A percentile compares a stretch with the other conserved stretches of the same genome.
Evolutionary conservation across 2,329 filamentous ascomycete genomes (phyloP).

Genomic region (Fusarium sp.): DNA sequence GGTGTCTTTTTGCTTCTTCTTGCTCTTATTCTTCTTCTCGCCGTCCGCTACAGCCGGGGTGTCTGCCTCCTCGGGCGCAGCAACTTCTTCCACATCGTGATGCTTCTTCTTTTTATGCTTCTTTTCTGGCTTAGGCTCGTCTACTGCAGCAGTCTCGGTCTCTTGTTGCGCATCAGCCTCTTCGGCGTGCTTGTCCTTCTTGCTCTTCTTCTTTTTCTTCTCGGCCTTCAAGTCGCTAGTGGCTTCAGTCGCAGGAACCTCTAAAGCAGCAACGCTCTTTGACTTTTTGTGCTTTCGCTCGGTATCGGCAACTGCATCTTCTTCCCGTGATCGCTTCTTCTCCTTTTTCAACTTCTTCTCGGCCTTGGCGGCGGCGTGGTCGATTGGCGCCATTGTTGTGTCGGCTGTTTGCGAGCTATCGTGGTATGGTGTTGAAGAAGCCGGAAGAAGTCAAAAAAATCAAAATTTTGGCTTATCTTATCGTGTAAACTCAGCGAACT

Average conservation of each 20-base stretch:
- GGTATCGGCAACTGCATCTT: conserved; percentile 55
- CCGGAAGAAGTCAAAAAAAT: conserved; percentile 39
- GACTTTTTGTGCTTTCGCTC: conserved; percentile 66
- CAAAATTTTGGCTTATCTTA: conserved; percentile 42
- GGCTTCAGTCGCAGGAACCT: conserved; percentile 42
- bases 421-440: conserved; percentile 28
- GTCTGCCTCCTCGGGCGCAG: conserved; percentile 26
- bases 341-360: conserved; percentile 60
- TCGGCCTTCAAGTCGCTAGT: conserved; percentile 51
- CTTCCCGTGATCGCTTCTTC: conserved; percentile 62
- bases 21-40: conserved; percentile 53
- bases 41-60: conserved; percentile 22
- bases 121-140: conserved; percentile 44
- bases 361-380: conserved; percentile 50
- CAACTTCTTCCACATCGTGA: conserved; percentile 36
- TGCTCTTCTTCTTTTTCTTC: conserved; percentile 52
- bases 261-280: conserved; percentile 58
- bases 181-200: conserved; percentile 47
- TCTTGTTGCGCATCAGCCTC: conserved; percentile 23
- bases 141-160: conserved; percentile 15
- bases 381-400: conserved; percentile 54
- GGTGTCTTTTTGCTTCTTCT: conserved; percentile 43
- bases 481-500: conserved; percentile 29
- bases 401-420: conserved; percentile 35
- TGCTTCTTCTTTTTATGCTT: conserved; percentile 53